Base-by-base conservation (phyloP, 2,329 filamentous ascomycete species). In the Diaporthe citrichinensis region DNA sequence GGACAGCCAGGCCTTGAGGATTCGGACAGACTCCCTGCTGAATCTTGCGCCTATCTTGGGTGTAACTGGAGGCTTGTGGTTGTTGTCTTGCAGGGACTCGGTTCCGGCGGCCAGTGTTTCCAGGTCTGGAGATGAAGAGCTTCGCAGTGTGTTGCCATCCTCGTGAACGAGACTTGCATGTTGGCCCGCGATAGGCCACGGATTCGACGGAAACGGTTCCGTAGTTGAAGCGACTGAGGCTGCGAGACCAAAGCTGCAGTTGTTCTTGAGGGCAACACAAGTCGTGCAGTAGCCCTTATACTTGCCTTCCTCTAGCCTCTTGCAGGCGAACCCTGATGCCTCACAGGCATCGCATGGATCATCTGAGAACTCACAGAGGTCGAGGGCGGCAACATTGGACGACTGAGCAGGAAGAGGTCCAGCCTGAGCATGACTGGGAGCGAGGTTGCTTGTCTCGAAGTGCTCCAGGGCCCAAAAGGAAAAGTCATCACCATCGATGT, bases 1-100 rank as follows among this genome's bases (percentile, higher is more conserved):
- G 0, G 93, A 90, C 44, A 98, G 89, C 96, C 96, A 98, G 79
- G 93, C 92, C 84, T 96, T 96, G 69, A 98, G 85, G 55, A 95
- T 90, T 79, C 93, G 94, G 77, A 97, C 90, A 0, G 95, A 94
- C 79, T 95, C 92, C 77, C 94, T 88, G 6, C 95, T 95, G 84
- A 98, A 96, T 20, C 95, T 91, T 69, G 93, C 91, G 72, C 92
- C 94, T 77, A 91, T 91, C 82, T 95, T 95, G 67, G 92, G 87
- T 72, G 81, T 74, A 79, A 84, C 58, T 68, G 72, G 79, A 61
- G 72, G 73, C 15, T 44, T 76, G 74, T 80, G 49, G 75, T 78
- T 58, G 78, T 76, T 51, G 41, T 79, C 34, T 78, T 77, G 62
- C 20, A 41, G 39, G 20, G 74, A 76, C 68, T 79, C 76, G 28